Evolutionary conservation across 768 basidiomycete genomes (phyloP).

Genomic region (Mycena pura): DNA sequence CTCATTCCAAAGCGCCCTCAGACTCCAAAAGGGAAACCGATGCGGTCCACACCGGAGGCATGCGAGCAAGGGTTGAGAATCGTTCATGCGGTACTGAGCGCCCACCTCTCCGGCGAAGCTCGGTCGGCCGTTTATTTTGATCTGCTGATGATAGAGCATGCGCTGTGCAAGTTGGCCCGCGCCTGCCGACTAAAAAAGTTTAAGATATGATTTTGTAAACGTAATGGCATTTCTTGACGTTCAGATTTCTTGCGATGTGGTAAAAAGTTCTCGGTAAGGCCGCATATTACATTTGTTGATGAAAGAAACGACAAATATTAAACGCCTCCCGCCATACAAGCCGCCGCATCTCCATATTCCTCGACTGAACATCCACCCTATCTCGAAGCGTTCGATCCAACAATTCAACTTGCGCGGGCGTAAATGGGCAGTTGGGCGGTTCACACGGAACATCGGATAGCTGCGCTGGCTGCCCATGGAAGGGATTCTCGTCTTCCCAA

Average conservation of each 20-base stretch:
- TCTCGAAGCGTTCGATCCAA: neutral
- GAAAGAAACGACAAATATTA: neutral
- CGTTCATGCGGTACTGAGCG: neutral
- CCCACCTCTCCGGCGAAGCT: neutral
- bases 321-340: neutral
- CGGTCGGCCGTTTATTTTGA: neutral
- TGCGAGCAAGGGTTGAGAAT: neutral
- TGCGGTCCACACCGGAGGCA: neutral
- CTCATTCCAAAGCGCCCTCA: neutral
- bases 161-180: constrained; percentile 3
- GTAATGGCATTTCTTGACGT: too few relatives aligned
- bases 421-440: constrained; percentile 1
- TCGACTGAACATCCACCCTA: neutral
- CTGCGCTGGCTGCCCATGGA: neutral
- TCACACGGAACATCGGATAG: constrained; percentile 9
- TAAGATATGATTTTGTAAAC: too few relatives aligned
- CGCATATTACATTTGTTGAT: too few relatives aligned
- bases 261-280: too few relatives aligned
- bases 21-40: neutral
- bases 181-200: neutral
- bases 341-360: neutral
- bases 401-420: neutral
- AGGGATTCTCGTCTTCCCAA: constrained; percentile 11
- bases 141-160: constrained; percentile 11
- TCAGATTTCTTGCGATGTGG: too few relatives aligned